Evolutionary conservation across 768 basidiomycete genomes (phyloP).

Genomic region (Asterophora lycoperdoides): DNA sequence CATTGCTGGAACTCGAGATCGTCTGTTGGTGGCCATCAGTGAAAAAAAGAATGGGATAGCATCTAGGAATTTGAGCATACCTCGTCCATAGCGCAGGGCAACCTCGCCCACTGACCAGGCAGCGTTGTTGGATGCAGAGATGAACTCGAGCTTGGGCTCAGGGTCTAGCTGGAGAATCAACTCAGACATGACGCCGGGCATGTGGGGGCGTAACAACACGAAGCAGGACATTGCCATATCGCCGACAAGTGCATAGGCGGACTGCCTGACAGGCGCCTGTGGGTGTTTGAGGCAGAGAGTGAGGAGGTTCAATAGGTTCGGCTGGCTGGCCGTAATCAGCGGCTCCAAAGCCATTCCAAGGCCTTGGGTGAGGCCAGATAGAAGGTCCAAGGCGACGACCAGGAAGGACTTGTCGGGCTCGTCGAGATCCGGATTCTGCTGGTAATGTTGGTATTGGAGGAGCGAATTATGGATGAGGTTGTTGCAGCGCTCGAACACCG

Average conservation of each 20-base stretch:
- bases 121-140: constrained; percentile 98
- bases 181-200: constrained; percentile 87
- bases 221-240: constrained; percentile 98
- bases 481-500: constrained; percentile 90
- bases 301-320: constrained; percentile 76
- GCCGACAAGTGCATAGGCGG: constrained; percentile 96
- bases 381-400: constrained; percentile 94
- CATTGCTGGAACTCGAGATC: constrained; percentile 89
- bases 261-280: constrained; percentile 92
- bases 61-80: constrained; percentile 30
- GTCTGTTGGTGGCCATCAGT: constrained; percentile 34
- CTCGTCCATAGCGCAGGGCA: constrained; percentile 83
- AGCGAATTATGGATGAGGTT: constrained; percentile 81
- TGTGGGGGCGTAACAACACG: constrained; percentile 73
- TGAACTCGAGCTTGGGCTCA: constrained; percentile 89
- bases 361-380: constrained; percentile 94
- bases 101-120: constrained; percentile 99
- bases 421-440: constrained; percentile 85
- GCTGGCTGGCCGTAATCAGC: constrained; percentile 64
- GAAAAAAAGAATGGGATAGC: constrained; percentile 1
- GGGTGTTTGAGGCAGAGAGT: constrained; percentile 92
- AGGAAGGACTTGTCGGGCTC: constrained; percentile 98
- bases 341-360: constrained; percentile 75
- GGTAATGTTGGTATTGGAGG: constrained; percentile 80
- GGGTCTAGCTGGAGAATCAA: constrained; percentile 87